Evolutionary conservation across 192 early-diverging fungal species (phyloP).

Genomic region (Chytriomyces confervae): DNA sequence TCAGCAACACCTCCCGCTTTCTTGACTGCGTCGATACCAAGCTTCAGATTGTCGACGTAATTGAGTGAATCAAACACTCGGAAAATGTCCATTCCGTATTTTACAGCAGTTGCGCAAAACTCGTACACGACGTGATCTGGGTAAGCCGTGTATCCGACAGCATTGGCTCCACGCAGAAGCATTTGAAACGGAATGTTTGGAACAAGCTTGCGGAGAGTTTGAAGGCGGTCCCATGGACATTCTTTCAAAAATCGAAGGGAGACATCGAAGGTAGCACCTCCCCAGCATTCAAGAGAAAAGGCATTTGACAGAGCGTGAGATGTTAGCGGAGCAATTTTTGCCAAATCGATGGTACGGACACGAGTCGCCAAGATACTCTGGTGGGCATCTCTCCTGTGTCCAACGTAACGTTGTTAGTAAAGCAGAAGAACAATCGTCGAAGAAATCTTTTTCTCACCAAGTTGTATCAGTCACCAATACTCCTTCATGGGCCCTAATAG

Average conservation of each 20-base stretch:
- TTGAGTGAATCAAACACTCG: constrained; percentile 98
- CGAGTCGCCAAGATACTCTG: constrained; percentile 95
- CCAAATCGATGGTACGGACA: constrained; percentile 93
- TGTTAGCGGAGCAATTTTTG: constrained; percentile 86
- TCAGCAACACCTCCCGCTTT: constrained; percentile 94
- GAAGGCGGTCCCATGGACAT: constrained; percentile 95
- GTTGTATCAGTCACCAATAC: constrained; percentile 96
- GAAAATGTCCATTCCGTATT: constrained; percentile 94
- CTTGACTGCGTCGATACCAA: constrained; percentile 92
- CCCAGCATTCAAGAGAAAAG: constrained; percentile 97
- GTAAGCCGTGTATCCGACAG: constrained; percentile 96
- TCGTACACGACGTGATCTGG: constrained; percentile 97
- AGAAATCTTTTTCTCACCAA: constrained; percentile 57
- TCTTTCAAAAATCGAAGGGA: constrained; percentile 95
- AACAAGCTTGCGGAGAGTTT: constrained; percentile 79
- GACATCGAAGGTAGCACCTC: constrained; percentile 98
- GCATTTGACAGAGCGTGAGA: constrained; percentile 85
- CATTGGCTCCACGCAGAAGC: constrained; percentile 97
- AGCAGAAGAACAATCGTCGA: constrained; percentile 11
- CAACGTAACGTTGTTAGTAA: constrained; percentile 11
- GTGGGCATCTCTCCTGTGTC: constrained; percentile 76
- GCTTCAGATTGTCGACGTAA: constrained; percentile 93
- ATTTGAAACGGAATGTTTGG: constrained; percentile 99
- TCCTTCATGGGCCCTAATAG: constrained; percentile 85
- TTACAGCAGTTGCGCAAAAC: constrained; percentile 86